A percentile compares a stretch with the other conserved stretches of the same genome.
Conservation (phyloP, 1,284 basidiomycete species). For the Leccinum griseonigrum region DNA sequence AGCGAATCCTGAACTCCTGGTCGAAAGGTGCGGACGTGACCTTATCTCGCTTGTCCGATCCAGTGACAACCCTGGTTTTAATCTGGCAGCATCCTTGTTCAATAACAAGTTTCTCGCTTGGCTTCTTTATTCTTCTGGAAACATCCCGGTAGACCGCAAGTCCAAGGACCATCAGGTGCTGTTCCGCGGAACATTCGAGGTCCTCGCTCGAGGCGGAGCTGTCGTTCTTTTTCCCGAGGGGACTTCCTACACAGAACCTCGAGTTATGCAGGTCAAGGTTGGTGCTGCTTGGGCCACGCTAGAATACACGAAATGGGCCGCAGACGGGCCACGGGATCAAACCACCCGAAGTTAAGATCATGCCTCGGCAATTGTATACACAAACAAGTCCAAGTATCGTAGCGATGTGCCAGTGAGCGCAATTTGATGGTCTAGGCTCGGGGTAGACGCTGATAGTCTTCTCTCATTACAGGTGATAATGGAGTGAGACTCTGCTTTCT, state of each 20-base stretch:
- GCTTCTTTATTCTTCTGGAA: conserved; percentile 86
- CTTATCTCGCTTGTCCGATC: conserved; percentile 10
- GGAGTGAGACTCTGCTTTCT: conserved; percentile 48
- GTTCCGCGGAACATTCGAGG: conserved; percentile 90
- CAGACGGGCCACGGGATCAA: conserved; percentile 47
- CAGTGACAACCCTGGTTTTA: conserved; percentile 13
- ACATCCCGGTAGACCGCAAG: conserved; percentile 94
- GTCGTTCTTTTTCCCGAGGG: conserved; percentile 97
- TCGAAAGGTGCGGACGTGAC: conserved; percentile 61
- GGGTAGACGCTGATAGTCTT: conserved; percentile 12
- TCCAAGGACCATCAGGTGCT: conserved; percentile 86
- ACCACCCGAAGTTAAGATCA: conserved; percentile 47
- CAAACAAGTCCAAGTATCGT: conserved; percentile 92
- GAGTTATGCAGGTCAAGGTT: conserved; percentile 92
- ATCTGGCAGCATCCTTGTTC: conserved; percentile 65
- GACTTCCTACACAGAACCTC: conserved; percentile 86
- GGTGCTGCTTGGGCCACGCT: conserved; percentile 95
- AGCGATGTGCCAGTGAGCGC: conserved; percentile 60
- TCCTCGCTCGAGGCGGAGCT: conserved; percentile 71
- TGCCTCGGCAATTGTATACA: conserved; percentile 93
- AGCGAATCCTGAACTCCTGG: conserved; percentile 90
- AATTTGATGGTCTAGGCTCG: conserved; percentile 8
- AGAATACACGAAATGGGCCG: conserved; percentile 84
- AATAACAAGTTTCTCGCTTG: conserved; percentile 69
- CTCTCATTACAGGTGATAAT: conserved; percentile 55